A percentile compares a stretch with the other conserved stretches of the same genome.
phyloP scores from a whole-genome alignment of 2,329 filamentous ascomycete genomes.

The Ceratocystis variospora region DNA sequence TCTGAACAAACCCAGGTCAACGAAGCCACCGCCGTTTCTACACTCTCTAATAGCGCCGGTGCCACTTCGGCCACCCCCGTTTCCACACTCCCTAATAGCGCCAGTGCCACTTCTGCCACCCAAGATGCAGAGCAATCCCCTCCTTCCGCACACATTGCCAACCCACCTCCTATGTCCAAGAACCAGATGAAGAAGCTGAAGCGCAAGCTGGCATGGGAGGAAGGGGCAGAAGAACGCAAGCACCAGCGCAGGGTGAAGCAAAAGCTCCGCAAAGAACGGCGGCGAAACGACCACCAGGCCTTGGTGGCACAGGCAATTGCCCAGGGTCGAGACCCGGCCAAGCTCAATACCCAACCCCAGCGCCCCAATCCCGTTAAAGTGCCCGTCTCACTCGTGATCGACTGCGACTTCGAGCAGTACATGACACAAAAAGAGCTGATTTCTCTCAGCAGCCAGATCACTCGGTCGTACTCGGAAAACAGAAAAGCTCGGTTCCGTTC shows the following conservation, averaged over 20 bases:
- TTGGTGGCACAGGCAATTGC: constrained; percentile 34
- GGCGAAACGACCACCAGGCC: constrained; percentile 36
- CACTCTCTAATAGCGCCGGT: neutral
- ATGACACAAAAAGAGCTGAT: constrained; percentile 81
- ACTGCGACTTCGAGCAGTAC: constrained; percentile 81
- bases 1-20: constrained; percentile 2
- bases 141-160: constrained; percentile 8
- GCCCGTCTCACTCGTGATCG: constrained; percentile 69
- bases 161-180: constrained; percentile 50
- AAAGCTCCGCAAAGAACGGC: constrained; percentile 33
- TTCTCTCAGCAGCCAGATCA: constrained; percentile 72
- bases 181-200: constrained; percentile 70
- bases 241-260: constrained; percentile 42
- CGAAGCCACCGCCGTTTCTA: neutral
- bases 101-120: neutral
- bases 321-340: constrained; percentile 31
- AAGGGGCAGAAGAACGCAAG: constrained; percentile 46
- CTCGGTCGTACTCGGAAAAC: constrained; percentile 82
- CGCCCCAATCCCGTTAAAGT: constrained; percentile 37
- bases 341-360: constrained; percentile 26
- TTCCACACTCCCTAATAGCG: neutral
- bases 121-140: neutral
- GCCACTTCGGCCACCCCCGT: neutral
- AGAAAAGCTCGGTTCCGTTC: constrained; percentile 50
- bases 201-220: constrained; percentile 62